Evolutionary conservation across 2,329 filamentous ascomycete species (phyloP).

Genomic region (Pseudogymnoascus destructans): DNA sequence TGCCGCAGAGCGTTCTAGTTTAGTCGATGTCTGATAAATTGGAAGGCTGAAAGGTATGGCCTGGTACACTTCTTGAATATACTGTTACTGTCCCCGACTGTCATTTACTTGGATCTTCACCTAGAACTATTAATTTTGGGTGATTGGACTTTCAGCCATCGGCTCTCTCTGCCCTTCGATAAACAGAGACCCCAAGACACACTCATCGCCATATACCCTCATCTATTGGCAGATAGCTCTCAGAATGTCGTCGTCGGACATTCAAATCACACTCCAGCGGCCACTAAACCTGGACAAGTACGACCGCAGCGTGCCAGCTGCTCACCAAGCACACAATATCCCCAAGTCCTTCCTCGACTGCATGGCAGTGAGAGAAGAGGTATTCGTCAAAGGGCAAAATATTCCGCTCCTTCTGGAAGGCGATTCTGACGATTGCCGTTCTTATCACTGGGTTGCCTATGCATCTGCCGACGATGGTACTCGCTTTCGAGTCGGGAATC

Average conservation of each 20-base stretch:
- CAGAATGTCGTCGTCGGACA: not conserved
- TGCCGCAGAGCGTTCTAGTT: too few species aligned
- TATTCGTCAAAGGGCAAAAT: constrained; percentile 48
- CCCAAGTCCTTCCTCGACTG: constrained; percentile 48
- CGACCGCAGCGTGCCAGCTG: constrained; percentile 29
- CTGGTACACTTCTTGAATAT: not conserved
- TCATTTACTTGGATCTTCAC: not conserved
- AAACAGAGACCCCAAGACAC: not conserved
- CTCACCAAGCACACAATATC: constrained; percentile 34
- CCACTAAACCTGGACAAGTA: constrained; percentile 39
- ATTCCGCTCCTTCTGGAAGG: constrained; percentile 56
- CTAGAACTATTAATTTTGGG: not conserved
- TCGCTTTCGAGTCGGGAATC: constrained; percentile 52
- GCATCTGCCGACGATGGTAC: constrained; percentile 36
- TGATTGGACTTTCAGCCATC: not conserved
- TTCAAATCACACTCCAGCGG: constrained; percentile 17
- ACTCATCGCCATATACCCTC: not conserved
- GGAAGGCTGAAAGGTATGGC: not conserved
- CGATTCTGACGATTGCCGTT: constrained; percentile 65
- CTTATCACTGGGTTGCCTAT: constrained; percentile 84
- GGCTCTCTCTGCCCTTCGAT: not conserved
- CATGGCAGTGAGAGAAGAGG: constrained; percentile 46
- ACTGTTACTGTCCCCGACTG: not conserved
- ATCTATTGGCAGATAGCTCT: not conserved
- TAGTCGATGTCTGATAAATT: not conserved